Evolutionary conservation across 1,284 basidiomycete species (phyloP).

Genomic region (Porodaedalea pini): DNA sequence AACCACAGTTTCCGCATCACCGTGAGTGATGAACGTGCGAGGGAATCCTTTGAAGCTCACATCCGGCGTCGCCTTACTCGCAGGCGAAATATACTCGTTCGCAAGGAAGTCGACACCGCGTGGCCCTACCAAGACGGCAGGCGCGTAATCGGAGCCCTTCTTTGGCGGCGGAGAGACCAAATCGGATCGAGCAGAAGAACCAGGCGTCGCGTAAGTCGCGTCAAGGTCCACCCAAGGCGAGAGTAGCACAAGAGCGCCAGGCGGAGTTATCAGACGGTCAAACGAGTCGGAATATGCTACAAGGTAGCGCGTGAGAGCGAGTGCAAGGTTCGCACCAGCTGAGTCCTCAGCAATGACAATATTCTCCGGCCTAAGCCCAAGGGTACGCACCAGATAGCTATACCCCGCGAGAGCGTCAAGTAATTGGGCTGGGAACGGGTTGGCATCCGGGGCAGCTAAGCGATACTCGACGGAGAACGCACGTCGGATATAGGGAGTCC

Average conservation of each 20-base stretch:
- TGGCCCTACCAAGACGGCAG: conserved; percentile 20
- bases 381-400: conserved; percentile 37
- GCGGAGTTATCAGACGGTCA: conserved; percentile 37
- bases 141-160: neutral
- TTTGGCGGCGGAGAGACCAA: conserved; percentile 5
- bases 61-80: conserved; percentile 33
- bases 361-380: conserved; percentile 39
- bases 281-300: conserved; percentile 26
- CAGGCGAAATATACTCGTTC: conserved; percentile 56
- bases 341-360: conserved; percentile 53
- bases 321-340: conserved; percentile 50
- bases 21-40: conserved; percentile 49
- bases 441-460: conserved; percentile 26
- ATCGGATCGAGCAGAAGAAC: conserved; percentile 30
- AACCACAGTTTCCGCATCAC: conserved; percentile 49
- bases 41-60: conserved; percentile 52
- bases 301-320: conserved; percentile 37
- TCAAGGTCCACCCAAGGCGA: conserved; percentile 59
- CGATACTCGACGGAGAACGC: conserved; percentile 36
- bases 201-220: conserved; percentile 32
- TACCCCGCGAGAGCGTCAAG: conserved; percentile 47
- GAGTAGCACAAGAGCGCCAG: conserved; percentile 49
- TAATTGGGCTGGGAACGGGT: conserved; percentile 46
- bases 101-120: conserved; percentile 38
- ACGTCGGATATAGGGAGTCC: conserved; percentile 28